Evolutionary conservation across 2,329 filamentous ascomycete species (phyloP).

Genomic region (Apiospora arundinis): DNA sequence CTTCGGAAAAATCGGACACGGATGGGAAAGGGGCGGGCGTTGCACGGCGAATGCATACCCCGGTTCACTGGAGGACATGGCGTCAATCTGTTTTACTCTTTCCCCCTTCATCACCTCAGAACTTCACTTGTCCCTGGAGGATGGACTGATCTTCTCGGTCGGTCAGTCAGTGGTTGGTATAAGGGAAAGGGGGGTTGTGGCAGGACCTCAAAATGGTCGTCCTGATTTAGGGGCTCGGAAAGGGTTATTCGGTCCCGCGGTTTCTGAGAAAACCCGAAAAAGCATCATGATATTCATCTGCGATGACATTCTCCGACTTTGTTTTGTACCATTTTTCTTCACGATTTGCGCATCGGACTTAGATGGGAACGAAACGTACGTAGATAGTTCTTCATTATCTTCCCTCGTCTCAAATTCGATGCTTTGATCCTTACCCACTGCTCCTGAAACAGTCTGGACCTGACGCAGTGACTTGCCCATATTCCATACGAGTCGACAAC

Average conservation of each 20-base stretch:
- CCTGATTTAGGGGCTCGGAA: background rate
- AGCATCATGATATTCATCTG: constrained; percentile 17
- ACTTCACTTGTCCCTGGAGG: constrained; percentile 19
- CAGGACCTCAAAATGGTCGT: background rate
- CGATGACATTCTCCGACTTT: constrained; percentile 17
- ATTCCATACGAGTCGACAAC: background rate
- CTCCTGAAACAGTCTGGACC: background rate
- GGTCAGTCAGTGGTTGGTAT: background rate
- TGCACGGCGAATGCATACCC: constrained; percentile 8
- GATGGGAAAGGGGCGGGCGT: background rate
- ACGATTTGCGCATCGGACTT: constrained; percentile 13
- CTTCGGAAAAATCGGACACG: background rate
- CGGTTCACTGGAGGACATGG: background rate
- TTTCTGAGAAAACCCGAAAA: constrained; percentile 12
- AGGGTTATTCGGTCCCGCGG: background rate
- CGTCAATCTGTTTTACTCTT: background rate
- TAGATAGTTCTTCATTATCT: constrained; percentile 13
- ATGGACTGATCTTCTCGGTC: constrained; percentile 13
- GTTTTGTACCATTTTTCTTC: background rate
- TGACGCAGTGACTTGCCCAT: background rate
- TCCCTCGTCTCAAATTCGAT: background rate
- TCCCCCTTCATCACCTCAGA: constrained; percentile 2
- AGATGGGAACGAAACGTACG: constrained; percentile 9
- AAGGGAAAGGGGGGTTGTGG: background rate
- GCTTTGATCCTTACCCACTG: background rate